phyloP scores from a whole-genome alignment of 2,329 filamentous ascomycete genomes.

The Beauveria rudraprayagi region DNA sequence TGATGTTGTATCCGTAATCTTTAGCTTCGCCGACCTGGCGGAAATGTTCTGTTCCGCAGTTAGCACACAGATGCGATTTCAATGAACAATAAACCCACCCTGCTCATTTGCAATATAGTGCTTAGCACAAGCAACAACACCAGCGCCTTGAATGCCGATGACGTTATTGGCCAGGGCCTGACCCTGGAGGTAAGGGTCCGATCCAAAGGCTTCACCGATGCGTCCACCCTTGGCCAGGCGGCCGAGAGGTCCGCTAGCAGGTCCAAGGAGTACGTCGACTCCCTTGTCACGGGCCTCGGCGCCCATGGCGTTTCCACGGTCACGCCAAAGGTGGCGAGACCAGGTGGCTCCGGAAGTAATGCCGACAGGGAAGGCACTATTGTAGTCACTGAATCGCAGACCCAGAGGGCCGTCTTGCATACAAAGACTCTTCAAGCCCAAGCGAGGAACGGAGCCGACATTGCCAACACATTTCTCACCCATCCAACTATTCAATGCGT shows the following conservation, averaged over 20 bases:
- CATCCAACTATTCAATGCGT: slow-evolving; percentile 25
- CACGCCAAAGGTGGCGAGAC: slow-evolving; percentile 59
- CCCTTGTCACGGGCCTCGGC: slow-evolving; percentile 67
- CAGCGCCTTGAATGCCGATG: slow-evolving; percentile 71
- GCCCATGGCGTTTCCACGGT: slow-evolving; percentile 40
- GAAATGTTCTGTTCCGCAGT: slow-evolving; percentile 53
- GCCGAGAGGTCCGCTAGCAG: slow-evolving; percentile 40
- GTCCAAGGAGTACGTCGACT: slow-evolving; percentile 59
- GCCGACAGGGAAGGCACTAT: slow-evolving; percentile 72
- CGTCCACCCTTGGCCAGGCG: slow-evolving; percentile 38
- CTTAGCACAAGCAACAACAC: slow-evolving; percentile 77
- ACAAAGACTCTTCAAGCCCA: slow-evolving; percentile 68
- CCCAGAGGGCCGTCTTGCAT: slow-evolving; percentile 81
- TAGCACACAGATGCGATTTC: background rate
- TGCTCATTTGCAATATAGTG: slow-evolving; percentile 70
- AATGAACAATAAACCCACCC: slow-evolving; percentile 20
- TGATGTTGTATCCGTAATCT: slow-evolving; percentile 49
- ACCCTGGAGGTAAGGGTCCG: slow-evolving; percentile 69
- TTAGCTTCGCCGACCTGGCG: slow-evolving; percentile 52
- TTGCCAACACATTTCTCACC: slow-evolving; percentile 72
- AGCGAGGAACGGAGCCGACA: slow-evolving; percentile 57
- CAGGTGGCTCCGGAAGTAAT: slow-evolving; percentile 78
- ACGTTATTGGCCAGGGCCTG: slow-evolving; percentile 64
- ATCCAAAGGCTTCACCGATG: slow-evolving; percentile 61
- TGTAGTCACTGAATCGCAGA: slow-evolving; percentile 68